A percentile compares a stretch with the other conserved stretches of the same genome.
Evolutionary conservation across 495 filamentous ascomycete genomes (phyloP).

Genomic region (Hypoxylon lenormandii): DNA sequence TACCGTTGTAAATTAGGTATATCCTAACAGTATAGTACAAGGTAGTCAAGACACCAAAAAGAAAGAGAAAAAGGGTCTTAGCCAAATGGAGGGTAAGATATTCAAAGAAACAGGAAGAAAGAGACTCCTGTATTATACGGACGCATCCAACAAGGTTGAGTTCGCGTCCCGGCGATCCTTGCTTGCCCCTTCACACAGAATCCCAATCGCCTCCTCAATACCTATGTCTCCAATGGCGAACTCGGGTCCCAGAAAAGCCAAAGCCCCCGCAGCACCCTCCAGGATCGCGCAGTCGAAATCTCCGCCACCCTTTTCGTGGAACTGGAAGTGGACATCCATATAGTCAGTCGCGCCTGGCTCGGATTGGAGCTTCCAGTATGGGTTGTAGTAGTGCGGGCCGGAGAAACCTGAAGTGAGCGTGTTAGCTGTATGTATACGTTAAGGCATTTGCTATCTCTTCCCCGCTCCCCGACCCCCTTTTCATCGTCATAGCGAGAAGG

Average conservation of each 20-base stretch:
- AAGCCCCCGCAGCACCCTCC: neutral
- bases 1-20: too few relatives aligned
- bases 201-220: neutral
- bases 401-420: neutral
- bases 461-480: too few relatives aligned
- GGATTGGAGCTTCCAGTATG: neutral
- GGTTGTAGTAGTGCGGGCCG: conserved; percentile 6
- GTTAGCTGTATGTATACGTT: neutral
- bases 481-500: too few relatives aligned
- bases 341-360: neutral
- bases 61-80: too few relatives aligned
- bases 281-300: conserved; percentile 1
- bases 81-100: too few relatives aligned
- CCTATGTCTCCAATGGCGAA: neutral
- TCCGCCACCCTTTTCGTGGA: neutral
- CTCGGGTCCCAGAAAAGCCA: neutral
- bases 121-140: neutral
- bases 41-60: too few relatives aligned
- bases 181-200: neutral
- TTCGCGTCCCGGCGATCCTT: neutral
- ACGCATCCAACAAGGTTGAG: neutral
- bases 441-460: too few relatives aligned
- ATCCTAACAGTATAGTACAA: too few relatives aligned
- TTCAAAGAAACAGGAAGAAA: too few relatives aligned
- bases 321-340: conserved; percentile 1